Percentiles rank a stretch among this genome's conserved stretches.
These are phyloP conservation scores for Saturnispora halmiae DNA, from an alignment of 805 yeast species.

Conservation along the genomic window DNA sequence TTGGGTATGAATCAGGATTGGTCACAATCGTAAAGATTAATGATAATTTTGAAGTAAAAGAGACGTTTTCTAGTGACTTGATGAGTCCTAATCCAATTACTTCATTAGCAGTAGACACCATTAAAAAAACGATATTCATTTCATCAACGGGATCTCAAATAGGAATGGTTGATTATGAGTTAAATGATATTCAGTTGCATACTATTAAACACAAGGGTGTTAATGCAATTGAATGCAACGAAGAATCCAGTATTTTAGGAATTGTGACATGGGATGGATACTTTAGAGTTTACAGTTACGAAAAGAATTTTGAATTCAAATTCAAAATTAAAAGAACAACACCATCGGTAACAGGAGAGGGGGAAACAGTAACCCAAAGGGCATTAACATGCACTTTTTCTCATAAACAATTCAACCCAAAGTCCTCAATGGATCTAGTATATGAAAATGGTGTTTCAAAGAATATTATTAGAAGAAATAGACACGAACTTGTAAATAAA, in stretches of 20 bases:
- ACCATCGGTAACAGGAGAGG: slow-evolving; percentile 20
- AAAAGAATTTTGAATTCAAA: slow-evolving; percentile 16
- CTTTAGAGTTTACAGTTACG: slow-evolving; percentile 28
- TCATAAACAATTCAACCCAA: slow-evolving; percentile 17
- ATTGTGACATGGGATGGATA: slow-evolving; percentile 47
- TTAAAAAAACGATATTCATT: slow-evolving; percentile 26
- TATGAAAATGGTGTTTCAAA: slow-evolving; percentile 28
- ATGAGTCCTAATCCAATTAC: slow-evolving; percentile 52
- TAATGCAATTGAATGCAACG: slow-evolving; percentile 20
- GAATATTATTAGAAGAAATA: slow-evolving; percentile 25
- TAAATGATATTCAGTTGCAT: slow-evolving; percentile 3
- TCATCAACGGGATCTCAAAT: slow-evolving; percentile 41
- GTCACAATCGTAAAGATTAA: slow-evolving; percentile 28
- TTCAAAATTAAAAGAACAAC: slow-evolving; percentile 21
- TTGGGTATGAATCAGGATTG: slow-evolving; percentile 75
- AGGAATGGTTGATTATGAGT: not conserved
- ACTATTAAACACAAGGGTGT: slow-evolving; percentile 33
- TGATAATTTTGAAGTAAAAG: slow-evolving; percentile 14
- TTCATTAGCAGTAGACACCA: slow-evolving; percentile 30
- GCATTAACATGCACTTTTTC: slow-evolving; percentile 14
- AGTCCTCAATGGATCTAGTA: slow-evolving; percentile 2
- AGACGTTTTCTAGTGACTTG: slow-evolving; percentile 18
- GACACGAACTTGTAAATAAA: slow-evolving; percentile 19
- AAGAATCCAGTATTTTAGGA: slow-evolving; percentile 24
- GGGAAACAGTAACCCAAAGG: slow-evolving; percentile 3